phyloP scores from a whole-genome alignment of 768 basidiomycete species.

The Tricholoma saponaceum region DNA sequence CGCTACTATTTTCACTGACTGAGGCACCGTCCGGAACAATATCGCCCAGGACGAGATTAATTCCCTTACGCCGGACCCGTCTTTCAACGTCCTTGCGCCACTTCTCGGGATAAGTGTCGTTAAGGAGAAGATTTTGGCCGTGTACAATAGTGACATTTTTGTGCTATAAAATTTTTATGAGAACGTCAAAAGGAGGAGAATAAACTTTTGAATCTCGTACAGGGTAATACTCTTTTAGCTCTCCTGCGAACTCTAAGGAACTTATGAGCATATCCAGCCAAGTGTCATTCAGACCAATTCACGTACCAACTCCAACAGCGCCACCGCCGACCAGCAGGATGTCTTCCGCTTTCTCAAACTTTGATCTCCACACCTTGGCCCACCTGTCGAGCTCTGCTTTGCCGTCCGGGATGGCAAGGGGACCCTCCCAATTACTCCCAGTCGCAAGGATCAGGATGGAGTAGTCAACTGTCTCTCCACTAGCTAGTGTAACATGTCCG shows the following conservation, averaged over 20 bases:
- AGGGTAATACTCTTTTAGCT: conserved; percentile 36
- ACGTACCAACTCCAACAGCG: conserved; percentile 46
- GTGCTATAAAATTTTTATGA: conserved; percentile 25
- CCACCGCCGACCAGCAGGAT: conserved; percentile 56
- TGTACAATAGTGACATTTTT: conserved; percentile 63
- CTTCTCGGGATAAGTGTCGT: conserved; percentile 48
- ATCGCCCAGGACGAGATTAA: conserved; percentile 52
- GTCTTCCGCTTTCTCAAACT: conserved; percentile 35
- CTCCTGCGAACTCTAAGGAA: conserved; percentile 35
- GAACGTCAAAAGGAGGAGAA: conserved; percentile 9
- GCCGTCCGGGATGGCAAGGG: conserved; percentile 38
- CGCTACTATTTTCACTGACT: conserved; percentile 12
- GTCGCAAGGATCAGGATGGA: conserved; percentile 56
- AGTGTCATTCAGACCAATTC: background rate
- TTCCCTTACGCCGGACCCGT: conserved; percentile 36
- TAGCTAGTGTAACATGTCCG: conserved; percentile 41
- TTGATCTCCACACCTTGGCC: conserved; percentile 25
- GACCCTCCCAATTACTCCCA: conserved; percentile 52
- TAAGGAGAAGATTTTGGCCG: conserved; percentile 46
- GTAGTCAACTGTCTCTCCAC: conserved; percentile 48
- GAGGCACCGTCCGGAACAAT: conserved; percentile 36
- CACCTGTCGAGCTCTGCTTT: conserved; percentile 22
- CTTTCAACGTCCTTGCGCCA: conserved; percentile 46
- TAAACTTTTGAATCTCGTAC: conserved; percentile 21
- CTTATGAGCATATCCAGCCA: background rate